Base-by-base conservation (phyloP, 352 stramenopile genomes). In the Globisporangium orthogonon region DNA sequence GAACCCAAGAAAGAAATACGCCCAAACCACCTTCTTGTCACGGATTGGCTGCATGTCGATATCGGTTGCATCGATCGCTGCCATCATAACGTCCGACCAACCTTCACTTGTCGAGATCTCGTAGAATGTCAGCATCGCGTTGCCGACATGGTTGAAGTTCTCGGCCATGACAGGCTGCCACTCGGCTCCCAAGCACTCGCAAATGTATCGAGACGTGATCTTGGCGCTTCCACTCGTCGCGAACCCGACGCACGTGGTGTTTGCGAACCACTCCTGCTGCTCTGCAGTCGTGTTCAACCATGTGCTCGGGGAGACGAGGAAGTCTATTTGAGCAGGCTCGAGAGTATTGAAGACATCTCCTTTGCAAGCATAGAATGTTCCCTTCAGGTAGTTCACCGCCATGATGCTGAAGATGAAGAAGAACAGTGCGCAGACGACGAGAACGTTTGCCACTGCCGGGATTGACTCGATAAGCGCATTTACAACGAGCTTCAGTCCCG, bases 361-460 rank as follows among this genome's bases (percentile, higher is more conserved):
- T 50, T 71, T 57, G 68, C 94, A 98, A 0, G 66, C 47, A 58
- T 90, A 83, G 66, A 98, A 91, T 0, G 69, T 75, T 3, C 93
- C 95, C 67, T 98, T 98, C 49, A 98, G 72, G 60, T 97, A 98
- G 41, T 91, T 96, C 0, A 98, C 90, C 4, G 89, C 83, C 55
- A 98, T 74, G 56, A 98, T 98, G 57, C 89, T 95, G 74, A 98
- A 98, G 48, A 98, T 96, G 29, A 98, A 74, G 55, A 96, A 97
- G 61, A 98, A 96, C 0, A 98, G 71, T 45, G 88, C 74, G 52
- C 88, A 97, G 2, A 98, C 72, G 52, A 97, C 78, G 3, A 94
- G 60, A 3, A 97, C 82, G 65, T 97, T 97, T 4, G 92, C 64
- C 9, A 97, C 88, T 17, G 76, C 74, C 0, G 88, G 91, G n/a